phyloP scores from a whole-genome alignment of 2,329 filamentous ascomycete genomes.

The Celoporthe dispersa region DNA sequence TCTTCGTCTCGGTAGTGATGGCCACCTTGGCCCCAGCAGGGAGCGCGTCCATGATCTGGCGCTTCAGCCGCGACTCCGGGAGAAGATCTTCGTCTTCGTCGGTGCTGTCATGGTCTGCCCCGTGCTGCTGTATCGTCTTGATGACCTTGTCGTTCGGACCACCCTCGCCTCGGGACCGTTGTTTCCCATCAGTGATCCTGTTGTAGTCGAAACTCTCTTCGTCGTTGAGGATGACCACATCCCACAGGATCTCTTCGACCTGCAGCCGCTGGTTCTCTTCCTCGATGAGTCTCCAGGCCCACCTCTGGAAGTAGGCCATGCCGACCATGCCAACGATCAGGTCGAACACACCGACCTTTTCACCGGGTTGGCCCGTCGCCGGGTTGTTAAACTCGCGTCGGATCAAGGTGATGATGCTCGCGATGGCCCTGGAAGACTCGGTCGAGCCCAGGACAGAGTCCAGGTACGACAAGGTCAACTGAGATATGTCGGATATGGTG shows the following conservation, averaged over 20 bases:
- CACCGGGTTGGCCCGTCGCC: constrained; percentile 61
- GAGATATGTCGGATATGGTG: constrained; percentile 59
- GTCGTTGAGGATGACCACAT: constrained; percentile 66
- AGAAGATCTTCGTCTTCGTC: constrained; percentile 48
- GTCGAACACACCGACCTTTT: constrained; percentile 64
- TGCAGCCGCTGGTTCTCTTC: constrained; percentile 52
- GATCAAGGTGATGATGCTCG: constrained; percentile 67
- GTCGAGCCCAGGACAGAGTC: constrained; percentile 70
- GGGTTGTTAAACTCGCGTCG: constrained; percentile 68
- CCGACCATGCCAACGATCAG: constrained; percentile 64
- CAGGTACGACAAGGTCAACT: constrained; percentile 61
- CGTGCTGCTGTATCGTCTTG: constrained; percentile 43
- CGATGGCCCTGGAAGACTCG: constrained; percentile 70
- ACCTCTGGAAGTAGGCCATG: constrained; percentile 64
- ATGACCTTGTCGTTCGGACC: constrained; percentile 36
- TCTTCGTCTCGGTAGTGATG: constrained; percentile 62
- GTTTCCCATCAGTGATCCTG: constrained; percentile 36
- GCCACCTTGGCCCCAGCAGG: constrained; percentile 62
- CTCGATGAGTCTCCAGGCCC: constrained; percentile 56
- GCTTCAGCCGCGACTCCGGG: constrained; percentile 53
- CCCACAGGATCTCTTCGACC: constrained; percentile 66
- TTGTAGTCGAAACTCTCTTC: constrained; percentile 59
- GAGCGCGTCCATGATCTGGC: constrained; percentile 58
- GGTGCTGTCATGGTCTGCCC: constrained; percentile 34
- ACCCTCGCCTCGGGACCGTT: constrained; percentile 31